Evolutionary conservation across 2,329 filamentous ascomycete genomes (phyloP), one percentile per base, ranked within the genome.

Genomic region (Pseudogymnoascus sp.): DNA sequence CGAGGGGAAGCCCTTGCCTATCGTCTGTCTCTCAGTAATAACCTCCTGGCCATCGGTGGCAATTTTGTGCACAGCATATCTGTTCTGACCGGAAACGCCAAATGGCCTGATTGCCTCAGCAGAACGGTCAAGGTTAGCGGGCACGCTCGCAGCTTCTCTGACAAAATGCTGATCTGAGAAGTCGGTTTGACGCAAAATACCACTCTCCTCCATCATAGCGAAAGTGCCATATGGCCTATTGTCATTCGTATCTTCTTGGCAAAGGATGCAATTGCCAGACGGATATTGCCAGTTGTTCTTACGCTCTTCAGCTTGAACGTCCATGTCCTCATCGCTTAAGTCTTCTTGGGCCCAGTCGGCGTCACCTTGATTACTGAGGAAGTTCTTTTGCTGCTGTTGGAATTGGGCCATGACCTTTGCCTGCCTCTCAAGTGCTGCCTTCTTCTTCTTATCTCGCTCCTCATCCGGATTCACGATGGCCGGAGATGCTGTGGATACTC

Each of bases 331-430:
- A 29, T 90, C 83, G 57, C 95, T 88, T 26, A 86, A 82, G 40
- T 89, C 85, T 61, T 91, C 84, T 65, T 95, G 89, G 12, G 90
- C 92, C 89, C 91, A 96, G 74, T 96, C 90, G 65, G 96, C 84
- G 45, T 87, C 82, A n/a, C 85, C 88, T 74, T 97, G 93, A 67
- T 88, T 95, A 64, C 91, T 89, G 77, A 99, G 79, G 76, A 99
- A 99, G 70, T 86, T 95, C 76, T 96, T 93, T 73, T 97, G 96
- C 72, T 99, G 93, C 73, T 96, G 89, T 74, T 97, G 95, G 76
- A 99, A 97, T 72, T 97, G 92, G 1, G 93, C 95, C 93, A 99
- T 97, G 34, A 99, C 91, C 71, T 86, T 89, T 1, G 93, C 93
- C 75, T 97, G 93, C 21, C 95, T 86, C 69, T 92, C 93, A 42